Conservation (phyloP, 768 basidiomycete genomes). For the Amanita inopinata region DNA sequence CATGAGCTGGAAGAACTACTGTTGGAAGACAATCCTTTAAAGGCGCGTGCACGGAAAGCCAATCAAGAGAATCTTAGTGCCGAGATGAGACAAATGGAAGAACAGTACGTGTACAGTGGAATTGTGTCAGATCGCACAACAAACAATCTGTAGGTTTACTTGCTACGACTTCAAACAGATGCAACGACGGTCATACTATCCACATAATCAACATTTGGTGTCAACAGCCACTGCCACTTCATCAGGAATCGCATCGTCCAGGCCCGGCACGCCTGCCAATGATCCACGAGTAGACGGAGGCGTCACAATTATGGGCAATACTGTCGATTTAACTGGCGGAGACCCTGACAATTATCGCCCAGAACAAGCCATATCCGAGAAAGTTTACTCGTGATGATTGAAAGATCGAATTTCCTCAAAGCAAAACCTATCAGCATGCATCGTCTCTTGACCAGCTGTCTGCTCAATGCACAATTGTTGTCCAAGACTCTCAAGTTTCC, state of each 20-base stretch:
- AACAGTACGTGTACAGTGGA: slow-evolving; percentile 54
- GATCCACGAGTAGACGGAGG: slow-evolving; percentile 37
- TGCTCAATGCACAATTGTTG: background rate
- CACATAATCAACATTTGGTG: slow-evolving; percentile 65
- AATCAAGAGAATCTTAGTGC: slow-evolving; percentile 82
- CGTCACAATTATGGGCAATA: slow-evolving; percentile 29
- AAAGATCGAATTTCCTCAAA: background rate
- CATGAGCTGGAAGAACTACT: slow-evolving; percentile 95
- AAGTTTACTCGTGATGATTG: slow-evolving; percentile 37
- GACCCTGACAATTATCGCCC: slow-evolving; percentile 28
- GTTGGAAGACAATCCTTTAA: slow-evolving; percentile 93
- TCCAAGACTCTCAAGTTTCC: background rate
- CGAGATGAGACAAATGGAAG: slow-evolving; percentile 98
- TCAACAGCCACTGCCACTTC: slow-evolving; percentile 72
- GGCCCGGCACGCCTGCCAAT: slow-evolving; percentile 62
- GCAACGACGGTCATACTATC: slow-evolving; percentile 87
- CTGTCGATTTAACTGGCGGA: slow-evolving; percentile 30
- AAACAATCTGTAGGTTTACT: slow-evolving; percentile 52
- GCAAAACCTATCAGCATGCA: background rate
- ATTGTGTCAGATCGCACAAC: slow-evolving; percentile 3
- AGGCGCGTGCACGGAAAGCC: slow-evolving; percentile 86
- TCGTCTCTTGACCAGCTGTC: background rate
- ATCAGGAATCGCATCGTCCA: slow-evolving; percentile 57
- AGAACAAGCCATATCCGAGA: slow-evolving; percentile 37
- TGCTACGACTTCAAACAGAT: slow-evolving; percentile 90